A percentile compares a stretch with the other conserved stretches of the same genome.
Conservation (phyloP, 805 yeast species). For the Metschnikowia picachoensis region DNA sequence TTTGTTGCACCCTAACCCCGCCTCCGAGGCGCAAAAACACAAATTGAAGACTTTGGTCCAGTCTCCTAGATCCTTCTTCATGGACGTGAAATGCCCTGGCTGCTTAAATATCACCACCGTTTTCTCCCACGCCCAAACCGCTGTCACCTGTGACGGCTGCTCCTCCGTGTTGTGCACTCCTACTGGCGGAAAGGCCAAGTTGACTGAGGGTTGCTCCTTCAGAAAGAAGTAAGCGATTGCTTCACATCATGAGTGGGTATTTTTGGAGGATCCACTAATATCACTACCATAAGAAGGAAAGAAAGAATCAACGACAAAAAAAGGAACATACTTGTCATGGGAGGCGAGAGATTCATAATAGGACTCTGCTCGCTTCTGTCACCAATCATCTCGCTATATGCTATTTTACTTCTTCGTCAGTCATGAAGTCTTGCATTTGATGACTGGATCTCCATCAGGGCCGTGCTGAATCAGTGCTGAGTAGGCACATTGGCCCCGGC, state of each 20-base stretch:
- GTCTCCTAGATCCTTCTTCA: slow-evolving; percentile 97
- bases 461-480: slow-evolving; percentile 18
- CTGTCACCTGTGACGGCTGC: slow-evolving; percentile 98
- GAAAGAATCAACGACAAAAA: background rate
- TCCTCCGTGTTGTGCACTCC: slow-evolving; percentile 98
- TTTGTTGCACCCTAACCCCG: slow-evolving; percentile 95
- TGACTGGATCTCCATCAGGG: slow-evolving; percentile 12
- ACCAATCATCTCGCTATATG: slow-evolving; percentile 1
- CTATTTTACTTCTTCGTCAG: slow-evolving; percentile 8
- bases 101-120: slow-evolving; percentile 99
- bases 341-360: background rate
- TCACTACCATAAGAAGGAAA: background rate
- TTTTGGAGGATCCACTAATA: too few relatives aligned
- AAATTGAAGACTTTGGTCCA: slow-evolving; percentile 97
- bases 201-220: slow-evolving; percentile 99
- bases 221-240: slow-evolving; percentile 78
- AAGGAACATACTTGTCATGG: background rate
- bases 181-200: slow-evolving; percentile 99
- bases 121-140: slow-evolving; percentile 99
- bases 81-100: slow-evolving; percentile 99
- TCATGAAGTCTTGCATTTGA: slow-evolving; percentile 14
- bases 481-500: slow-evolving; percentile 9
- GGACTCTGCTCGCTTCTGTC: background rate
- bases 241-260: background rate
- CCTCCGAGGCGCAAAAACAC: slow-evolving; percentile 95